Percentiles rank a stretch among this genome's conserved stretches.
These are phyloP conservation scores for Tylopilus balloui DNA, from an alignment of 768 basidiomycete genomes.

Conservation along the genomic window DNA sequence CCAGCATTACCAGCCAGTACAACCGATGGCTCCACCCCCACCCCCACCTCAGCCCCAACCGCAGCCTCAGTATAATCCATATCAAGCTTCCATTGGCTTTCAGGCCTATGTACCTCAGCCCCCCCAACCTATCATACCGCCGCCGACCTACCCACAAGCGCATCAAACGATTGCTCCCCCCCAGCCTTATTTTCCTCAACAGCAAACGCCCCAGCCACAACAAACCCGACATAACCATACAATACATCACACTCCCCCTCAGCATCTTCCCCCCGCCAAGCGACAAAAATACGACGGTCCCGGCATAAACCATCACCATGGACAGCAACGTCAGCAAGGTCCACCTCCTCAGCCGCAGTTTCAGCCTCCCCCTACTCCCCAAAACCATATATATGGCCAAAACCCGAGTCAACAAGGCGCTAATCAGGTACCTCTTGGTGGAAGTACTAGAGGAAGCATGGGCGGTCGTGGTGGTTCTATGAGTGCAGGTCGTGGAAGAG, in stretches of 20 bases:
- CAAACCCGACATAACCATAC: constrained; percentile 47
- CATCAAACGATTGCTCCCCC: constrained; percentile 35
- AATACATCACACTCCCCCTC: constrained; percentile 61
- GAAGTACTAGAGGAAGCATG: constrained; percentile 42
- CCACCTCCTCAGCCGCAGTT: constrained; percentile 64
- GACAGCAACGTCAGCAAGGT: constrained; percentile 42
- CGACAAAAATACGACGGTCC: constrained; percentile 86
- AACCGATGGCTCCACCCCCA: constrained; percentile 46
- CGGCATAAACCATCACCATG: constrained; percentile 39
- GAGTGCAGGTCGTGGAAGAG: constrained; percentile 38
- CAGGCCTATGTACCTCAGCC: constrained; percentile 65
- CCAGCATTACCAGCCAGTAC: constrained; percentile 47
- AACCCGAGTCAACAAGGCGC: constrained; percentile 41
- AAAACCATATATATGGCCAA: constrained; percentile 29
- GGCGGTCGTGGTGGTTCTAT: constrained; percentile 40
- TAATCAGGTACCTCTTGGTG: constrained; percentile 39
- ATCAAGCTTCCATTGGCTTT: constrained; percentile 65
- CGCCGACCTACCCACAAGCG: constrained; percentile 45
- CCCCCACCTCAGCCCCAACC: constrained; percentile 55
- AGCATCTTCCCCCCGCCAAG: constrained; percentile 89
- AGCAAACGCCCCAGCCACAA: constrained; percentile 37
- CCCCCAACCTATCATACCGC: constrained; percentile 47
- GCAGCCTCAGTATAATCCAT: constrained; percentile 67
- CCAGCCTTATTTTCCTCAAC: constrained; percentile 39
- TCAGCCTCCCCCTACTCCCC: constrained; percentile 27